Evolutionary conservation across 169 alveolate genomes (phyloP), one percentile per base, ranked within the genome.

Genomic region (Theileria sp.): DNA sequence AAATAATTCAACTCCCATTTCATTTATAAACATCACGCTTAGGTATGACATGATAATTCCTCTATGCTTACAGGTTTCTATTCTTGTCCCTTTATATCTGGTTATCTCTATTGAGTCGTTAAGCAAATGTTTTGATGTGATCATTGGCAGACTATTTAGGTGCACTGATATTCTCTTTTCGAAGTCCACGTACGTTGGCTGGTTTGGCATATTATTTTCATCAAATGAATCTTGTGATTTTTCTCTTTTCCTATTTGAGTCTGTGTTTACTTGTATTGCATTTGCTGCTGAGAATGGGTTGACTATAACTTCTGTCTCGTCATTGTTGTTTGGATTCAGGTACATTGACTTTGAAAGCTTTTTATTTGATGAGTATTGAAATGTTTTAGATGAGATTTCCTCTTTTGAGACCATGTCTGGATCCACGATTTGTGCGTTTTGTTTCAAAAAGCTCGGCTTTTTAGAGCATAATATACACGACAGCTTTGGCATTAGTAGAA

Each of bases 391-490:
- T 3, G 65, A 44, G n/a, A 69, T 69, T 26, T 50, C 67, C 49
- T 26, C 65, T 36, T 69, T 69, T 34, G 61, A 25, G 50, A 69
- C 77, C 77, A 51, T 51, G 19, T 69, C 77, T 36, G 77, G 77
- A 28, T 69, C 44, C 5, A 69, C 65, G 26, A 28, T 19, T 23
- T 69, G 77, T 25, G 77, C 62, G 72, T 74, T 56, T 8, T 60
- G 30, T 51, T 36, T 25, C 80, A 74, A 34, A 44, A 51, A 74
- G 49, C 67, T 65, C 26, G 51, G 64, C 32, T 79, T 75, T 58
- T 85, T 85, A 13, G 81, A 58, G 77, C 91, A 85, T 12, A 67
- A 65, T n/a, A 75, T 74, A 60, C 91, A 85, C 26, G 77, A 75
- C 19, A 79, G 50, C 54, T 85, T 85, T 34, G 91, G 91, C 60